These are phyloP conservation scores for Trichoderma sp. DNA, from an alignment of 2,329 filamentous ascomycete genomes.

Conservation along the genomic window DNA sequence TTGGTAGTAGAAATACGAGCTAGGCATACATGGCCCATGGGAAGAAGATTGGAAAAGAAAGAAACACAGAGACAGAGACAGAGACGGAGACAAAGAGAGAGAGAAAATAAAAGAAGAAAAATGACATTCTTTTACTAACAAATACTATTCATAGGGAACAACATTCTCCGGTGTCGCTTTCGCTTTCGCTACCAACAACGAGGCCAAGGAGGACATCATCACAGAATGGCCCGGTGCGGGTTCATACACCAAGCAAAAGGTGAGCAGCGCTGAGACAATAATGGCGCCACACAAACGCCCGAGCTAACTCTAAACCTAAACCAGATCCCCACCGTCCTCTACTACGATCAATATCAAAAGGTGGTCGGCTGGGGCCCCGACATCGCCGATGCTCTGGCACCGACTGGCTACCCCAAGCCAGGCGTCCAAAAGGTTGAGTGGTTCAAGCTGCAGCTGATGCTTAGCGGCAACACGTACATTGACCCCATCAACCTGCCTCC, in stretches of 20 bases:
- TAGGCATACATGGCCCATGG: background rate
- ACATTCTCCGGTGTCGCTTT: conserved; percentile 98
- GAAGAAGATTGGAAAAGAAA: background rate
- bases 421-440: conserved; percentile 99
- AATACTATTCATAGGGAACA: conserved; percentile 67
- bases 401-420: conserved; percentile 95
- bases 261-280: conserved; percentile 42
- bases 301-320: conserved; percentile 23
- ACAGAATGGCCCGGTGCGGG: conserved; percentile 98
- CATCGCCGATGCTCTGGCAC: conserved; percentile 93
- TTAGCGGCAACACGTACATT: conserved; percentile 98
- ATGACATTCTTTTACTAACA: background rate
- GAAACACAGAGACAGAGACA: background rate
- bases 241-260: conserved; percentile 98
- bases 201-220: conserved; percentile 98
- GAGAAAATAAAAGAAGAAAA: background rate
- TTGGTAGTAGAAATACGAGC: background rate
- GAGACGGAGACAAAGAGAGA: background rate
- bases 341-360: conserved; percentile 99
- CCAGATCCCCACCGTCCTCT: conserved; percentile 97
- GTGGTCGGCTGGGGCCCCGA: conserved; percentile 99
- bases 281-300: background rate
- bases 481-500: conserved; percentile 98
- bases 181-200: conserved; percentile 95
- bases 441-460: conserved; percentile 99